Evolutionary conservation across 306 rosid species (phyloP).

Genomic region (Prunus kanzakura): DNA sequence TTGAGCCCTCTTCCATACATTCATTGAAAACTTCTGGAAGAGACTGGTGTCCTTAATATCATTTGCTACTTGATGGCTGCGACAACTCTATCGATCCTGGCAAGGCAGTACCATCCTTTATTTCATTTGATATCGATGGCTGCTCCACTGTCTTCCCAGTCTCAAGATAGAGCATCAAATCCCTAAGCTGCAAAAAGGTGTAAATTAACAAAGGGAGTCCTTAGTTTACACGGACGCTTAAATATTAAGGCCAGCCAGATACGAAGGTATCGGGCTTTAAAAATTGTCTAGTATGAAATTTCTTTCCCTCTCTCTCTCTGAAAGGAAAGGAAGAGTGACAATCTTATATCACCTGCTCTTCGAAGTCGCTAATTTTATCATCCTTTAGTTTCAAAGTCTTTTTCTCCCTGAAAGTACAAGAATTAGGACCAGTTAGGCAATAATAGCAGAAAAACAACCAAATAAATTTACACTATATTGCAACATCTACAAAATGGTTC

Average conservation of each 20-base stretch:
- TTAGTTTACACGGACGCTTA: slow-evolving; percentile 16
- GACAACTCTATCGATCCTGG: slow-evolving; percentile 34
- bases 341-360: slow-evolving; percentile 59
- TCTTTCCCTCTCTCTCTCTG: too few species aligned
- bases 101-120: slow-evolving; percentile 27
- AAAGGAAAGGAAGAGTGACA: neutral
- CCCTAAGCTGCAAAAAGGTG: slow-evolving; percentile 52
- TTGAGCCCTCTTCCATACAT: neutral
- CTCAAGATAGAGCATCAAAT: slow-evolving; percentile 68
- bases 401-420: slow-evolving; percentile 50
- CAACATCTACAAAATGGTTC: neutral
- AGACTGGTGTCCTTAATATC: neutral
- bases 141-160: slow-evolving; percentile 40
- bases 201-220: neutral
- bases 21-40: neutral
- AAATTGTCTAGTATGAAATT: neutral
- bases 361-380: slow-evolving; percentile 47
- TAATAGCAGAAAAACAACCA: neutral
- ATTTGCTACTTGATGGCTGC: neutral
- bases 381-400: slow-evolving; percentile 35
- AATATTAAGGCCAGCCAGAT: neutral
- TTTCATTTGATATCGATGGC: slow-evolving; percentile 32
- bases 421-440: neutral
- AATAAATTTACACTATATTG: neutral
- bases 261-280: neutral